Percentiles rank a stretch among this genome's conserved stretches.
phyloP scores from a whole-genome alignment of 2,329 filamentous ascomycete genomes.

The Neonectria ditissima region DNA sequence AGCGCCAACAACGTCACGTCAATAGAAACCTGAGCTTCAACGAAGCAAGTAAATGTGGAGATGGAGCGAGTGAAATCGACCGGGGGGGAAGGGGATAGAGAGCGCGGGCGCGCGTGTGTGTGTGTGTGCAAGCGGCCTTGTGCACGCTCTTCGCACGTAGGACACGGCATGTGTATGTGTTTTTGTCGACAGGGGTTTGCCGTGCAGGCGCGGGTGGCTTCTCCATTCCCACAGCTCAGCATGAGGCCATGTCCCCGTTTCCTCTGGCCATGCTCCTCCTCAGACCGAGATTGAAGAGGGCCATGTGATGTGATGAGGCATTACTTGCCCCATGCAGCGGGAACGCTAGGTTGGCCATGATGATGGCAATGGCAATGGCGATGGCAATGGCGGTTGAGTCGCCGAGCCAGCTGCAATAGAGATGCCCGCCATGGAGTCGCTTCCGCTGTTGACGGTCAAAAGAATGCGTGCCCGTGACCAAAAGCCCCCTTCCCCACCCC shows the following conservation, averaged over 20 bases:
- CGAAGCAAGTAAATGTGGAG: conserved; percentile 19
- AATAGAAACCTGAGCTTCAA: conserved; percentile 7
- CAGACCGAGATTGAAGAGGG: conserved; percentile 34
- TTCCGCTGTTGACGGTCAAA: not conserved
- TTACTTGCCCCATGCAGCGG: conserved; percentile 12
- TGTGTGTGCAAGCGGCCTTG: conserved; percentile 11
- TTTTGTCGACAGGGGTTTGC: conserved; percentile 34
- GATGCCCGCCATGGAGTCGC: not conserved
- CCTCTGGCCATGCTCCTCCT: conserved; percentile 32
- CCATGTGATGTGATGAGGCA: conserved; percentile 29
- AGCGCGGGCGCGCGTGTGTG: too few relatives aligned
- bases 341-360: conserved; percentile 4
- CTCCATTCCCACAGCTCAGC: conserved; percentile 28
- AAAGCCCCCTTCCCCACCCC: conserved; percentile 10
- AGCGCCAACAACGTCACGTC: conserved; percentile 3
- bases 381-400: not conserved
- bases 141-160: not conserved
- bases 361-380: too few relatives aligned
- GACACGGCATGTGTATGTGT: conserved; percentile 13
- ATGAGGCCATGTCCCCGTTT: conserved; percentile 38
- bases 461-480: conserved; percentile 8
- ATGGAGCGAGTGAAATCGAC: not conserved
- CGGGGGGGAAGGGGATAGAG: not conserved
- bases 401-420: not conserved
- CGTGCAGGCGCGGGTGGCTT: conserved; percentile 34